A percentile compares a stretch with the other conserved stretches of the same genome.
Conservation (phyloP, 352 stramenopile species). For the Globisporangium uncinulatum region DNA sequence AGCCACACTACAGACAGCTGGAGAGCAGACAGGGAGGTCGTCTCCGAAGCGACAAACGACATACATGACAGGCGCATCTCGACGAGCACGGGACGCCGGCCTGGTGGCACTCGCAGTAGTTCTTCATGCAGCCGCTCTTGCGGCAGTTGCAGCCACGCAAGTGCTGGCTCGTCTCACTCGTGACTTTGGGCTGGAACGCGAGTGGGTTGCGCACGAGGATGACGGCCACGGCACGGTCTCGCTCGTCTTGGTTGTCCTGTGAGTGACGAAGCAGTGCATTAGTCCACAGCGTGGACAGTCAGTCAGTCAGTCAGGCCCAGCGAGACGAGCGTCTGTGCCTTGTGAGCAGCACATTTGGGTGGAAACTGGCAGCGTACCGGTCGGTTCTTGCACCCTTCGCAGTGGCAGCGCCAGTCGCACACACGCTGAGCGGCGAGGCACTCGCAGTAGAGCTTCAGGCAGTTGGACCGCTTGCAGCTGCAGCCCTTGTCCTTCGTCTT, state of each 20-base stretch:
- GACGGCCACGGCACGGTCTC: slow-evolving; percentile 71
- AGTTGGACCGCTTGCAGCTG: slow-evolving; percentile 97
- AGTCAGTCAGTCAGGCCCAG: too few species aligned
- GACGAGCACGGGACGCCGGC: slow-evolving; percentile 77
- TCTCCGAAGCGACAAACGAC: background rate
- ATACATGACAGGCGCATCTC: slow-evolving; percentile 76
- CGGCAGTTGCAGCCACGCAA: slow-evolving; percentile 94
- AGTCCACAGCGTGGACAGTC: too few species aligned
- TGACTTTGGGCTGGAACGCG: slow-evolving; percentile 94
- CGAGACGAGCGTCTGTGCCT: too few species aligned
- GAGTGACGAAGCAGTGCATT: too few species aligned
- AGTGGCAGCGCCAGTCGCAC: slow-evolving; percentile 74
- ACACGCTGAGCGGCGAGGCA: slow-evolving; percentile 66
- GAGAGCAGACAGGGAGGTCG: background rate
- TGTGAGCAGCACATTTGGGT: too few species aligned
- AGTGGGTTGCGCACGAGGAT: slow-evolving; percentile 92
- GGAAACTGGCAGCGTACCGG: slow-evolving; percentile 11
- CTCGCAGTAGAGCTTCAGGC: slow-evolving; percentile 93
- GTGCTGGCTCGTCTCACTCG: slow-evolving; percentile 73
- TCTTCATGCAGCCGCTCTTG: slow-evolving; percentile 96
- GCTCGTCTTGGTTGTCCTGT: slow-evolving; percentile 45
- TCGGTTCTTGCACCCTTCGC: slow-evolving; percentile 77
- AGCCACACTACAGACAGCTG: background rate
- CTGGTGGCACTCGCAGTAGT: slow-evolving; percentile 97
- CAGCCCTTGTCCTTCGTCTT: slow-evolving; percentile 43